Evolutionary conservation across 2,329 filamentous ascomycete species (phyloP), one percentile per base, ranked within the genome.

Genomic region (Tympanopsis confertula): DNA sequence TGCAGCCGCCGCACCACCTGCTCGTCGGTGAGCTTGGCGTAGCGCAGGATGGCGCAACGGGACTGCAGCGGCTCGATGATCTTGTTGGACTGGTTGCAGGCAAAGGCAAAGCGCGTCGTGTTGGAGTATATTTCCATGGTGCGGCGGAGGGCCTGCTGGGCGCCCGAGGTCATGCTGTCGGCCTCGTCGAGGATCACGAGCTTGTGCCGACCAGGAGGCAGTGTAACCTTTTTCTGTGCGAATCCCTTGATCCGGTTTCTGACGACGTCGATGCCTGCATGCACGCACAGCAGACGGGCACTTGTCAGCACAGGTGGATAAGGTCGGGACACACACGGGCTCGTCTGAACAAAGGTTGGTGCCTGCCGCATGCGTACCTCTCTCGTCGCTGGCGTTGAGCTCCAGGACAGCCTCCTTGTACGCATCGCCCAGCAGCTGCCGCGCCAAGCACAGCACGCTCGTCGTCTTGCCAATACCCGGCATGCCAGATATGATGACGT

Each of bases 71-170:
- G 91, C 60, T 98, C 91, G 58, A 98, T 98, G 55, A 98, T 96
- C 64, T 96, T 98, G 67, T 96, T 98, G 44, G 84, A 91, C 65
- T 94, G 86, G 59, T 98, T 98, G 69, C 91, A 98, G 2, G 91
- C 91, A 53, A 98, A 98, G 1, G 91, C 91, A 54, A 98, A 98
- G 41, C 91, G 76, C 2, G 91, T 98, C 2, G 91, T 98, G 44
- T 87, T 82, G 30, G 86, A 93, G 65, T 96, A 96, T 37, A 96
- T 98, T 59, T 98, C 91, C 91, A 98, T 98, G 0, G 91, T 98
- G 44, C 91, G 73, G 47, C 91, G 77, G 24, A 98, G 72, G 15
- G 91, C 91, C 62, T 96, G 91, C 57, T 98, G 91, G 2, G 91
- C 91, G 38, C 91, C 91, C 18, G 84, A 84, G 1, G 91, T 98